A percentile compares a stretch with the other conserved stretches of the same genome.
Conservation (phyloP, 768 basidiomycete genomes). For the Mycena amicta region DNA sequence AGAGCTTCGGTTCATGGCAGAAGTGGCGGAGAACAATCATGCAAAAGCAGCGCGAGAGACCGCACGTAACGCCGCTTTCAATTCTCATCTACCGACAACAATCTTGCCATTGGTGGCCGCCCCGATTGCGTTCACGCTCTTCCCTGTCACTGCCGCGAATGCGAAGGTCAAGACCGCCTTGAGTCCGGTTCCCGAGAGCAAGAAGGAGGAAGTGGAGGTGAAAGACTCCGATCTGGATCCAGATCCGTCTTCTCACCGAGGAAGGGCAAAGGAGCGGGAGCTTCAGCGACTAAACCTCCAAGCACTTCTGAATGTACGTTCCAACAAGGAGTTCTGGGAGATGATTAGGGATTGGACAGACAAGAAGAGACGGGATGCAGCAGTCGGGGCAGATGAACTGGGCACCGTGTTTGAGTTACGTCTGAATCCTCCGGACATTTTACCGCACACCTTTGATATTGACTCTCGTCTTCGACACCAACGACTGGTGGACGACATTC, state of each 20-base stretch:
- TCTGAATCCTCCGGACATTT: not conserved
- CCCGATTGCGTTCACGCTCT: not conserved
- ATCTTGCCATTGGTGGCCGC: not conserved
- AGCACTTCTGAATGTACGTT: not conserved
- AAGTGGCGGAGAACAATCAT: not conserved
- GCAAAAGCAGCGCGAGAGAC: not conserved
- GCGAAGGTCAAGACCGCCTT: not conserved
- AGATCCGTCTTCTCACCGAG: not conserved
- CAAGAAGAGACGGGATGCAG: not conserved
- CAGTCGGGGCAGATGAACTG: not conserved
- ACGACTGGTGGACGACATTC: not conserved
- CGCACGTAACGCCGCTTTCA: not conserved
- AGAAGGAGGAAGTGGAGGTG: not conserved
- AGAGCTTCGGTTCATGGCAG: not conserved
- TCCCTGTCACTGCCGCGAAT: not conserved
- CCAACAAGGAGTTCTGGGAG: not conserved
- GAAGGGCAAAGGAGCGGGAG: not conserved
- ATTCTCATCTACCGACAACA: not conserved
- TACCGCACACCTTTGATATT: not conserved
- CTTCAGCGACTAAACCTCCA: not conserved
- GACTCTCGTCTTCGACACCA: not conserved
- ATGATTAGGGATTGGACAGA: not conserved
- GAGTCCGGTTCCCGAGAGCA: not conserved
- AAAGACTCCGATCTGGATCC: not conserved
- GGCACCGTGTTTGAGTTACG: not conserved